Evolutionary conservation across 2,329 filamentous ascomycete genomes (phyloP), one percentile per base, ranked within the genome.

Genomic region (Colletotrichum simmondsii): DNA sequence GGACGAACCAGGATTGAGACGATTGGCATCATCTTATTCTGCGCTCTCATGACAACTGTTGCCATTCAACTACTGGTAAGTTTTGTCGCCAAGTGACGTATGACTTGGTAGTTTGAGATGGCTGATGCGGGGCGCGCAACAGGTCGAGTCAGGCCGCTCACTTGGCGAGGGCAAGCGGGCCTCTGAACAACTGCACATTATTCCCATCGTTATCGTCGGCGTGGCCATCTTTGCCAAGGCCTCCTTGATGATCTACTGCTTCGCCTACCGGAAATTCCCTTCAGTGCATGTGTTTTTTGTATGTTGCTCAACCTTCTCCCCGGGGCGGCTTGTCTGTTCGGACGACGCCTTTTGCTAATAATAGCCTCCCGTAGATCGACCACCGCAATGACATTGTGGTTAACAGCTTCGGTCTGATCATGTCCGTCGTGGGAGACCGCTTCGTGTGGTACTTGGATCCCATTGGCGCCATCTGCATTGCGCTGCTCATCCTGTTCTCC

Each of bases 41-140:
- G 90, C 74, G 89, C 90, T 56, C 83, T 92, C 72, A 92, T 92
- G 89, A 91, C 90, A 2, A 92, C 90, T 0, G 90, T 92, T 4
- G 89, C 91, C 60, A 89, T 92, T 32, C 88, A 92, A 76, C 82
- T 92, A 32, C 87, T 91, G 60, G 87, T 88, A 80, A 79, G 86
- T 16, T 37, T 80, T 56, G 16, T 49, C 7, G 57, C 57, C 68
- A 42, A 61, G 68, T 74, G 37, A 49, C 53, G 68, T 68, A 54
- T 75, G 53, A 56, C 71, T 58, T 56, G 37, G 67, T 37, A 46
- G 67, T 72, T 72, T 67, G 60, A 65, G 53, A 59, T 68, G 75
- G 75, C 77, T 79, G 71, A 78, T 68, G 28, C 69, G 56, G 19
- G 61, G 49, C 10, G 32, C 32, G 32, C 37, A 35, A 49, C 72